Conservation (phyloP, 768 basidiomycete genomes). For the Agaricus sinodeliciosus region DNA sequence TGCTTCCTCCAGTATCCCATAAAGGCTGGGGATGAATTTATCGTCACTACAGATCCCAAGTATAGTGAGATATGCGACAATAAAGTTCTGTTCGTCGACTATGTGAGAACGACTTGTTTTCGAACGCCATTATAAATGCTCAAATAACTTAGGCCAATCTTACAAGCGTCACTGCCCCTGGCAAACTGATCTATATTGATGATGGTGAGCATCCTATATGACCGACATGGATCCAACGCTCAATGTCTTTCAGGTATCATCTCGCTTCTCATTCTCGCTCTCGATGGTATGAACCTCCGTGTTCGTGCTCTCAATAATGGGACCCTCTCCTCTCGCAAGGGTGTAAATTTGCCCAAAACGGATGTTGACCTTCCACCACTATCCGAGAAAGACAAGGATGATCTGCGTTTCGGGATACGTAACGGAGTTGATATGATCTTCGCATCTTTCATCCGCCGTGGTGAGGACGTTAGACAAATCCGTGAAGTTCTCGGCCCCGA, state of each 20-base stretch:
- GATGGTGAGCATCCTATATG: constrained; percentile 54
- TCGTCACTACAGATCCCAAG: constrained; percentile 76
- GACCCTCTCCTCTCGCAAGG: constrained; percentile 91
- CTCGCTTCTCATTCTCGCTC: constrained; percentile 85
- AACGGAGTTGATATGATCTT: constrained; percentile 99
- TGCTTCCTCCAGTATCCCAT: constrained; percentile 59
- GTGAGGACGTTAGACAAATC: constrained; percentile 90
- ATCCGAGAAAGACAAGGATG: constrained; percentile 97
- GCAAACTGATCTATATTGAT: constrained; percentile 96
- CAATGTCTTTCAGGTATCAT: constrained; percentile 41
- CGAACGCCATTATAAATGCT: neutral
- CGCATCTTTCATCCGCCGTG: constrained; percentile 97
- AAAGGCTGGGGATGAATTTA: constrained; percentile 90
- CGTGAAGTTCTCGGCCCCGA: constrained; percentile 90
- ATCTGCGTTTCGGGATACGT: constrained; percentile 90
- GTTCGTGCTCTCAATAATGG: constrained; percentile 91
- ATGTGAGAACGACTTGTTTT: constrained; percentile 46
- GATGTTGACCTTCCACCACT: constrained; percentile 95
- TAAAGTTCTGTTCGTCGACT: constrained; percentile 89
- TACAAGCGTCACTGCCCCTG: constrained; percentile 93
- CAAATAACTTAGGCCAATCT: constrained; percentile 66
- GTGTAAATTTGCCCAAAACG: constrained; percentile 98
- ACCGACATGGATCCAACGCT: neutral
- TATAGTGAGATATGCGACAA: constrained; percentile 76
- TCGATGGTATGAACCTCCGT: constrained; percentile 74